phyloP scores from a whole-genome alignment of 2,329 filamentous ascomycete genomes.

The Hymenoscyphus repandus region DNA sequence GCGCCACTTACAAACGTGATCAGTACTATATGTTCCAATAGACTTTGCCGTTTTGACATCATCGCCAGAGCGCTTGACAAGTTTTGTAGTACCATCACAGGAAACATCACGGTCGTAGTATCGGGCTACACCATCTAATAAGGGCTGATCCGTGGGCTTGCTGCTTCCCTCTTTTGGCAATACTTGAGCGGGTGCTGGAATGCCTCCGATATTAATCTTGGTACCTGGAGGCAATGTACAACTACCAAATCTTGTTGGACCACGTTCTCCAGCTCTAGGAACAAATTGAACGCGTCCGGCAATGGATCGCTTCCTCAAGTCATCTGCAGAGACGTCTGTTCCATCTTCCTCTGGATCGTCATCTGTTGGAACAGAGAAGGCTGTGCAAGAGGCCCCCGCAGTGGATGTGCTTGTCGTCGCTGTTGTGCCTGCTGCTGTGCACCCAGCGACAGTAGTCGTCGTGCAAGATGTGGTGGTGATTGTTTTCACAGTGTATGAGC shows the following conservation, averaged over 20 bases:
- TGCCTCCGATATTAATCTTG: not conserved
- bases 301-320: not conserved
- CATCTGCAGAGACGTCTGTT: not conserved
- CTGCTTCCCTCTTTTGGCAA: not conserved
- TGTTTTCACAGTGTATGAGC: not conserved
- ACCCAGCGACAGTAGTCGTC: slow-evolving; percentile 4
- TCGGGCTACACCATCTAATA: not conserved
- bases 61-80: not conserved
- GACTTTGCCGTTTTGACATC: not conserved
- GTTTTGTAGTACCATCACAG: not conserved
- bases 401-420: not conserved
- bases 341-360: not conserved
- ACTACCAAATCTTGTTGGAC: not conserved
- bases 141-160: not conserved
- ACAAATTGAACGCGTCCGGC: not conserved
- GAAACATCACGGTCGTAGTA: not conserved
- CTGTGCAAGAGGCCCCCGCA: not conserved
- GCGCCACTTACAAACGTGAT: not conserved
- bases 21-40: not conserved
- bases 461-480: slow-evolving; percentile 1
- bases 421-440: not conserved
- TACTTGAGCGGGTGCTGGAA: not conserved
- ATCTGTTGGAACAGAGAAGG: not conserved
- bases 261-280: not conserved
- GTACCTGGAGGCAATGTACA: not conserved